phyloP scores from a whole-genome alignment of 2,329 filamentous ascomycete species.

The Phialocephala subalpina region DNA sequence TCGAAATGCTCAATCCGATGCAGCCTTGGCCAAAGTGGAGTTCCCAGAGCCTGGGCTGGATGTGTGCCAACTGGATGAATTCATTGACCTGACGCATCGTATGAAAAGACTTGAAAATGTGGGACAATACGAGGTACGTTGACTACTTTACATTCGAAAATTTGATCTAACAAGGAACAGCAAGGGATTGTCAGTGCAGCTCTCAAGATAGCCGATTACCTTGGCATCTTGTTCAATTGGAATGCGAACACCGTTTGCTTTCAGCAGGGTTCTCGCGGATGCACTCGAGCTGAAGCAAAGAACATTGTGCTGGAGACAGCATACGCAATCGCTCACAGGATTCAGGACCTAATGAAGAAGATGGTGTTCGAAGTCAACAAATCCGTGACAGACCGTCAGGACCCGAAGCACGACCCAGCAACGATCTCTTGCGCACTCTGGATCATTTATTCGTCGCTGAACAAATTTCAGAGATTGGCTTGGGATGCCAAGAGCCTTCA shows the following conservation, averaged over 20 bases:
- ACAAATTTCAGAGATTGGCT: neutral
- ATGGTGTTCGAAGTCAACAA: neutral
- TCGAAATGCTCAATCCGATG: neutral
- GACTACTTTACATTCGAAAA: neutral
- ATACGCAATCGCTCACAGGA: neutral
- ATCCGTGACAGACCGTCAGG: neutral
- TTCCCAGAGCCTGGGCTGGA: neutral
- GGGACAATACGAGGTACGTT: neutral
- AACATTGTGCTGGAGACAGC: neutral
- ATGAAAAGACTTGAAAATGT: neutral
- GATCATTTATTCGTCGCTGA: neutral
- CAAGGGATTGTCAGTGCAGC: neutral
- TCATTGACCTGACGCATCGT: neutral
- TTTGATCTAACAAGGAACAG: neutral
- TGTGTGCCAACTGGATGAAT: neutral
- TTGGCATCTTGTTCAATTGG: neutral
- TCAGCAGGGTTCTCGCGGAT: neutral
- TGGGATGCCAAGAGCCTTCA: slow-evolving; percentile 2
- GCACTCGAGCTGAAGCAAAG: neutral
- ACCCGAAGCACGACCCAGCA: neutral
- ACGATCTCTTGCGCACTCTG: neutral
- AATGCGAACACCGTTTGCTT: neutral
- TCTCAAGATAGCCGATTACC: slow-evolving; percentile 1
- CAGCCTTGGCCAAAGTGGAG: neutral
- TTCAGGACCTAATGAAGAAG: slow-evolving; percentile 3